A percentile compares a stretch with the other conserved stretches of the same genome.
Conservation (phyloP, 495 filamentous ascomycete genomes). For the Penicillium alfredii region DNA sequence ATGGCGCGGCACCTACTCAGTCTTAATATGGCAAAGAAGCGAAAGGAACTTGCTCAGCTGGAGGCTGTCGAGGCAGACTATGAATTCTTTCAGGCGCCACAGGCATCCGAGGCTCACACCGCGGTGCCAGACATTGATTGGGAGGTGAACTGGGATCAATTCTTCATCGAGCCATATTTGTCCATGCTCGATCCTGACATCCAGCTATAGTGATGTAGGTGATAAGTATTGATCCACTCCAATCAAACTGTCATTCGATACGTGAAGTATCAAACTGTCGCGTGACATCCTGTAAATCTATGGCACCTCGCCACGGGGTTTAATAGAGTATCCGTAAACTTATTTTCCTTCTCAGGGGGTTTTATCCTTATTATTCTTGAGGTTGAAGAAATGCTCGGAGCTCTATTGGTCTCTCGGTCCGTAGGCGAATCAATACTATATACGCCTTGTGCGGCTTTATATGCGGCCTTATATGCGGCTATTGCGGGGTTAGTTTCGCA, state of each 20-base stretch:
- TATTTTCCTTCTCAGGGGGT: conserved; percentile 3
- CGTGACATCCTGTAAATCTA: not conserved
- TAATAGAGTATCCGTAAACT: conserved; percentile 7
- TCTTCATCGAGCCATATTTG: conserved; percentile 26
- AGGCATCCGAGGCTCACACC: conserved; percentile 8
- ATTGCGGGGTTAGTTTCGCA: conserved; percentile 19
- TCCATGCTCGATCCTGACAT: conserved; percentile 20
- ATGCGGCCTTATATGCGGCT: conserved; percentile 22
- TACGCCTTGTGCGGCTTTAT: conserved; percentile 14
- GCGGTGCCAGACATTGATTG: conserved; percentile 16
- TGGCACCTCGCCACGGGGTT: not conserved
- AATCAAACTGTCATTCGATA: not conserved
- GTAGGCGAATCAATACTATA: conserved; percentile 5
- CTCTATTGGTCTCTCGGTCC: conserved; percentile 1
- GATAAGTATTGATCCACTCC: conserved; percentile 1
- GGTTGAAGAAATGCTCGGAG: conserved; percentile 4
- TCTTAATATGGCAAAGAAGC: conserved; percentile 25
- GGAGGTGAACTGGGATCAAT: conserved; percentile 25
- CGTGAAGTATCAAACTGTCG: not conserved
- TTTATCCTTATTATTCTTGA: conserved; percentile 6
- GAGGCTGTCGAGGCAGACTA: conserved; percentile 26
- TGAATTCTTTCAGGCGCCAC: conserved; percentile 11
- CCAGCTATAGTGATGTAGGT: conserved; percentile 6
- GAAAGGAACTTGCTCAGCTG: conserved; percentile 23
- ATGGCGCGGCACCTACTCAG: conserved; percentile 27